phyloP scores from a whole-genome alignment of 1,284 basidiomycete species.

The Ganoderma boninense region DNA sequence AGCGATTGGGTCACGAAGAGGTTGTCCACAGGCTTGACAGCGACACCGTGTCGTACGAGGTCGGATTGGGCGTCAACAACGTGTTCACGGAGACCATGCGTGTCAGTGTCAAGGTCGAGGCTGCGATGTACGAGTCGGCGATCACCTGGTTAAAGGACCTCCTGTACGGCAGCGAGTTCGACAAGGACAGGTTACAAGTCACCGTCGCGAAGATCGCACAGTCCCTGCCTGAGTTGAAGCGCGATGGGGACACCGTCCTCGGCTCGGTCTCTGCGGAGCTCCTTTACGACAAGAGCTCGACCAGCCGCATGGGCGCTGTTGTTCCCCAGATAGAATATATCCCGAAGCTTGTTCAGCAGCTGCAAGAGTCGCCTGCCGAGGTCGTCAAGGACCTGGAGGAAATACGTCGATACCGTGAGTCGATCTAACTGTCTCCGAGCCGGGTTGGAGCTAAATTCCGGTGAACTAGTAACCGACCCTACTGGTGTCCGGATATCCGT shows the following conservation, averaged over 20 bases:
- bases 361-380: conserved; percentile 79
- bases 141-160: conserved; percentile 92
- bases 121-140: conserved; percentile 81
- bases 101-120: conserved; percentile 88
- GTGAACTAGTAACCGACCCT: conserved; percentile 76
- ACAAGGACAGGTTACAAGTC: conserved; percentile 89
- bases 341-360: conserved; percentile 75
- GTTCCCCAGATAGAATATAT: conserved; percentile 83
- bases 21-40: conserved; percentile 92
- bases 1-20: conserved; percentile 84
- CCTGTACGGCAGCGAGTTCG: conserved; percentile 85
- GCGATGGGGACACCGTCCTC: conserved; percentile 87
- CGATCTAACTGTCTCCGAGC: conserved; percentile 5
- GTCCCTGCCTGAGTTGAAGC: conserved; percentile 92
- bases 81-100: conserved; percentile 82
- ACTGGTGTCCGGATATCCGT: conserved; percentile 88
- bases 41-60: conserved; percentile 91
- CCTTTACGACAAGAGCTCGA: conserved; percentile 78
- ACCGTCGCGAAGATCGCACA: conserved; percentile 91
- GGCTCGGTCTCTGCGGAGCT: conserved; percentile 77
- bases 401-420: conserved; percentile 74
- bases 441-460: conserved; percentile 10
- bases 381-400: conserved; percentile 81
- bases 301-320: conserved; percentile 76
- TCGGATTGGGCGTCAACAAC: conserved; percentile 73